These are phyloP conservation scores for Debaryomyces coudertii DNA, from an alignment of 1,139 yeast species.

Conservation along the genomic window DNA sequence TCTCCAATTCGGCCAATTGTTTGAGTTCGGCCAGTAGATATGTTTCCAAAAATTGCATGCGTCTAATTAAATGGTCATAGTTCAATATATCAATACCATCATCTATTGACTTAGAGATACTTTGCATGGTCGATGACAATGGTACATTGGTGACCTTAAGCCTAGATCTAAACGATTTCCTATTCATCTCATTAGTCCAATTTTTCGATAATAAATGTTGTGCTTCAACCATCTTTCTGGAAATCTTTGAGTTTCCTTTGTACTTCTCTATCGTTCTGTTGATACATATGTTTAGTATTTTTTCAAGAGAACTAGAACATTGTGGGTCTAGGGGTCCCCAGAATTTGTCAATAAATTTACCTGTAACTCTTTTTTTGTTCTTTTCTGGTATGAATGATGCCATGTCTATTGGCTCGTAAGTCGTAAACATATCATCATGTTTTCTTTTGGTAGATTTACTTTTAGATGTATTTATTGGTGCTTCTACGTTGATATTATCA, in stretches of 20 bases:
- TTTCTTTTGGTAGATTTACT: conserved; percentile 2
- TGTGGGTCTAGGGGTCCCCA: conserved; percentile 38
- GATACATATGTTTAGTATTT: conserved; percentile 34
- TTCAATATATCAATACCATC: conserved; percentile 33
- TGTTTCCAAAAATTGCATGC: conserved; percentile 40
- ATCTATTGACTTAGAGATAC: conserved; percentile 15
- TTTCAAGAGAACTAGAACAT: conserved; percentile 27
- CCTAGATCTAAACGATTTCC: conserved; percentile 37
- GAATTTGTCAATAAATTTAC: conserved; percentile 34
- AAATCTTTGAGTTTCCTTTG: conserved; percentile 15
- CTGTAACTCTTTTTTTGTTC: conserved; percentile 28
- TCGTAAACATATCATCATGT: background rate
- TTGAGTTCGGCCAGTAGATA: conserved; percentile 46
- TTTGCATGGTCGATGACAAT: conserved; percentile 25
- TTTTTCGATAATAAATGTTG: conserved; percentile 31
- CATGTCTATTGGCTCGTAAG: conserved; percentile 17
- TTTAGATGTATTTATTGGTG: background rate
- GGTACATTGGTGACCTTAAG: conserved; percentile 41
- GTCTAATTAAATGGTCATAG: conserved; percentile 33
- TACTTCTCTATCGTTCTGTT: conserved; percentile 36
- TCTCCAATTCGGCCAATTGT: conserved; percentile 40
- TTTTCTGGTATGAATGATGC: conserved; percentile 19
- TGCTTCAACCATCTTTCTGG: conserved; percentile 28
- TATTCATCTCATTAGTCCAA: conserved; percentile 33
- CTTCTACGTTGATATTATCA: background rate